These are phyloP conservation scores for Pleodorina starrii DNA, from an alignment of 139 green algal species.

Conservation along the genomic window DNA sequence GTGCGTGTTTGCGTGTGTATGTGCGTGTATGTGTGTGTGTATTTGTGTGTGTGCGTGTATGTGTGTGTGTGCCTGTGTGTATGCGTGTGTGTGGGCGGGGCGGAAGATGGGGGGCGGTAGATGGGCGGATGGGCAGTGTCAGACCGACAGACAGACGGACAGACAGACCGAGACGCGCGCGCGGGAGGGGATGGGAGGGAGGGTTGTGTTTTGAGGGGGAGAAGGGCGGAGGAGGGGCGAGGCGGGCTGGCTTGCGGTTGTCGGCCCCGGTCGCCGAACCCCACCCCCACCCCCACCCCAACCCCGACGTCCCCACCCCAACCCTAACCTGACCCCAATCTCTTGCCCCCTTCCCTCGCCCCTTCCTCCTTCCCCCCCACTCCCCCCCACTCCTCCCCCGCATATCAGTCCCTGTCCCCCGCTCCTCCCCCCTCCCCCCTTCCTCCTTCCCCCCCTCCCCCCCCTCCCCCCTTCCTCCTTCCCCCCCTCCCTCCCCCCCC, in stretches of 20 bases:
- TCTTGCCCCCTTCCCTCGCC: too few species aligned
- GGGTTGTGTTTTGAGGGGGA: background rate
- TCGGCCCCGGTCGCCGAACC: too few species aligned
- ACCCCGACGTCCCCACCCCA: too few species aligned
- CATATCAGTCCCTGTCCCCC: background rate
- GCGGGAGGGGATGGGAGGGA: background rate
- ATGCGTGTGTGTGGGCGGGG: background rate
- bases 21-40: background rate
- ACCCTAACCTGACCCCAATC: too few species aligned
- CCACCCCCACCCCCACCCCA: too few species aligned
- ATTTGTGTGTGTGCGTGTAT: background rate
- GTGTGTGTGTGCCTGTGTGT: background rate
- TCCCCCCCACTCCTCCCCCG: background rate
- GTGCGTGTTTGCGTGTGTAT: background rate
- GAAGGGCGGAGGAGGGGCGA: too few species aligned
- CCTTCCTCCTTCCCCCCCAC: too few species aligned
- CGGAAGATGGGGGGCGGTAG: too few species aligned
- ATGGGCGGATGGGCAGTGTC: too few species aligned
- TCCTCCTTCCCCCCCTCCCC: background rate
- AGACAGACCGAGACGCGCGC: too few species aligned
- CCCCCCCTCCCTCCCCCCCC: background rate
- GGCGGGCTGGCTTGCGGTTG: too few species aligned
- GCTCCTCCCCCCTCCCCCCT: background rate
- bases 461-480: background rate
- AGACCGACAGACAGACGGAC: too few species aligned